phyloP scores from a whole-genome alignment of 768 basidiomycete genomes.

The Rhodotorula babjevae region DNA sequence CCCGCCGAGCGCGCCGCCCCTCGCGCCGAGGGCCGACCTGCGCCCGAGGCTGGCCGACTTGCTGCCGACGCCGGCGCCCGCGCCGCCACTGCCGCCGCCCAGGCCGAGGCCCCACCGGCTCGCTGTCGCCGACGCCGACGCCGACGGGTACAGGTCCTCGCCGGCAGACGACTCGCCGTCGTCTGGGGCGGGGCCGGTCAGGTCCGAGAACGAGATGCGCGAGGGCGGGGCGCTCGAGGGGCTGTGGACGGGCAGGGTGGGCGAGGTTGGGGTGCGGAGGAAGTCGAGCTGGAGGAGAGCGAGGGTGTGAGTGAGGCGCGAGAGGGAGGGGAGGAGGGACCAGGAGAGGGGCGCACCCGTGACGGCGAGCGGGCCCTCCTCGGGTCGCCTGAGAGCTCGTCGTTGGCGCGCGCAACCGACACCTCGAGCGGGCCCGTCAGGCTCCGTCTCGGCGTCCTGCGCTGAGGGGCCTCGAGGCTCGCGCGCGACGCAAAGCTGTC shows the following conservation, averaged over 20 bases:
- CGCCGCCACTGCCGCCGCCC: too few species aligned
- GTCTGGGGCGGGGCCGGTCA: background rate
- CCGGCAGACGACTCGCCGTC: constrained; percentile 5
- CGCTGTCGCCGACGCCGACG: background rate
- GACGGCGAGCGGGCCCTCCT: background rate
- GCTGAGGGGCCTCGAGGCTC: too few species aligned
- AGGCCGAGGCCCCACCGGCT: too few species aligned
- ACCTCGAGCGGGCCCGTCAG: background rate
- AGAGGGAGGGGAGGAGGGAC: too few species aligned
- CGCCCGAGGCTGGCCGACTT: background rate
- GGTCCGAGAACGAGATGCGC: background rate
- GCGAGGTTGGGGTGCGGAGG: too few species aligned
- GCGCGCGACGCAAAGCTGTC: background rate
- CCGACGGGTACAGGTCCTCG: constrained; percentile 5
- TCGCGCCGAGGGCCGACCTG: background rate
- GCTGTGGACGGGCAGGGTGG: background rate
- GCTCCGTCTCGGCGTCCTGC: background rate
- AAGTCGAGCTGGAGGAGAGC: background rate
- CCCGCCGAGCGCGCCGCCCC: background rate
- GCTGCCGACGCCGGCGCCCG: too few species aligned
- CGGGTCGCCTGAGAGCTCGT: background rate
- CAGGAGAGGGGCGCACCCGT: background rate
- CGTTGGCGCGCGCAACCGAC: background rate
- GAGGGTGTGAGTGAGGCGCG: too few species aligned
- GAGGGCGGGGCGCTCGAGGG: background rate